Base-by-base conservation (phyloP, 495 filamentous ascomycete species). In the Aspergillus affinis region DNA sequence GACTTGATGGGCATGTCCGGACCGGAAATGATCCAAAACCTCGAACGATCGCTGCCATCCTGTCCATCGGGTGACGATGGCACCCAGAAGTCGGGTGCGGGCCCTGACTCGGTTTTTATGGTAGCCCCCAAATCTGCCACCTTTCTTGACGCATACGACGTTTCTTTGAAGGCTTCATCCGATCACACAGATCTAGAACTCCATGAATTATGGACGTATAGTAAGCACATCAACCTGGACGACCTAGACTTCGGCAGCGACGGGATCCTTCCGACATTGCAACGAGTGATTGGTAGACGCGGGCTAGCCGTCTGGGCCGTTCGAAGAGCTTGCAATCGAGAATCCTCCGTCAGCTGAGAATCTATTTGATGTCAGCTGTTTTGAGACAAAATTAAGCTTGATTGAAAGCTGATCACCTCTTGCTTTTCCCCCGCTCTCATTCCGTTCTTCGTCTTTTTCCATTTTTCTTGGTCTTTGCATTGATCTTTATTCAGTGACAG, bases 201-300 rank as follows among this genome's bases (percentile, higher is more conserved):
- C 86, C 63, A 79, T 81, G 65, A 83, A 83, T 70, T 93, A 2
- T 96, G 91, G 91, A 80, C 78, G 20, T 84, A 91, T 58, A 77
- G 69, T 36, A 80, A 81, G 50, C 94, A 98, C 73, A 67, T 98
- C 23, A 96, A 92, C 63, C 78, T 98, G 50, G 94, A 98, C 75
- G 94, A 98, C 78, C 68, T 98, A 62, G 93, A 98, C 74, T 90
- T 95, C 69, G 91, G 72, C 0, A 84, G 88, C 44, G 95, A 98
- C 57, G 95, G 94, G 8, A 71, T 98, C 47, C 78, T 86, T 75
- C 68, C 79, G 53, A 97, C 95, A 6, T 63, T 98, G 53, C 71
- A 72, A 48, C 76, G 92, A 58, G 90, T 97, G 10, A 70, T 97
- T 48, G 91, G 91, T 26, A 82, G 90, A 64, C 80, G 93, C 44